Evolutionary conservation across 2,329 filamentous ascomycete species (phyloP).

Genomic region (Clarireedia sp.): DNA sequence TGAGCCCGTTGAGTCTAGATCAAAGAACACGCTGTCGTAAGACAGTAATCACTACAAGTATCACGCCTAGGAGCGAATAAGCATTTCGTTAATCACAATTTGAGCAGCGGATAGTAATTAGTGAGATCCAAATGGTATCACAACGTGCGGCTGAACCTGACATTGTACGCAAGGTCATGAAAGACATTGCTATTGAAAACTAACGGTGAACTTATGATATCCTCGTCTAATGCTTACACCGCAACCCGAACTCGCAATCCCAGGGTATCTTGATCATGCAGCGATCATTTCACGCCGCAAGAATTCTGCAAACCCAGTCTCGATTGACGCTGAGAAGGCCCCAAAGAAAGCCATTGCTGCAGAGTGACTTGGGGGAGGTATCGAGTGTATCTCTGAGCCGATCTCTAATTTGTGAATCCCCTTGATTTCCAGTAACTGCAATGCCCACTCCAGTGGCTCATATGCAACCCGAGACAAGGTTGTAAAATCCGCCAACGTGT

Average conservation of each 20-base stretch:
- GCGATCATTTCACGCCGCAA: conserved; percentile 31
- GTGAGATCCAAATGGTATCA: not conserved
- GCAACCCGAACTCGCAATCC: not conserved
- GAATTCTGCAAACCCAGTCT: conserved; percentile 47
- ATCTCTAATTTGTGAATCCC: conserved; percentile 44
- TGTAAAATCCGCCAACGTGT: conserved; percentile 40
- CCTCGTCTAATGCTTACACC: conserved; percentile 1
- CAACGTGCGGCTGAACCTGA: conserved; percentile 1
- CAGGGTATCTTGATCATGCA: not conserved
- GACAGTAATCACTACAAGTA: not conserved
- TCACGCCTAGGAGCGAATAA: not conserved
- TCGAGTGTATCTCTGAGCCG: conserved; percentile 42
- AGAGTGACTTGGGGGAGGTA: conserved; percentile 39
- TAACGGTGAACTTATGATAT: too few relatives aligned
- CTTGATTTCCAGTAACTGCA: conserved; percentile 43
- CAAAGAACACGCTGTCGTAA: too few relatives aligned
- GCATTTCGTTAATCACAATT: not conserved
- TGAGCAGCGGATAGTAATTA: not conserved
- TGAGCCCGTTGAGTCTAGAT: too few relatives aligned
- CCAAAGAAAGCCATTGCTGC: conserved; percentile 50
- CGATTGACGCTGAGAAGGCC: conserved; percentile 52
- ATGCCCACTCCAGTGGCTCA: conserved; percentile 49
- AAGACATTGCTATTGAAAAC: too few relatives aligned
- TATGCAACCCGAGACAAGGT: conserved; percentile 35
- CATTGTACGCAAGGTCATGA: not conserved